phyloP scores from a whole-genome alignment of 1,284 basidiomycete genomes.

The Kwoniella shivajii region DNA sequence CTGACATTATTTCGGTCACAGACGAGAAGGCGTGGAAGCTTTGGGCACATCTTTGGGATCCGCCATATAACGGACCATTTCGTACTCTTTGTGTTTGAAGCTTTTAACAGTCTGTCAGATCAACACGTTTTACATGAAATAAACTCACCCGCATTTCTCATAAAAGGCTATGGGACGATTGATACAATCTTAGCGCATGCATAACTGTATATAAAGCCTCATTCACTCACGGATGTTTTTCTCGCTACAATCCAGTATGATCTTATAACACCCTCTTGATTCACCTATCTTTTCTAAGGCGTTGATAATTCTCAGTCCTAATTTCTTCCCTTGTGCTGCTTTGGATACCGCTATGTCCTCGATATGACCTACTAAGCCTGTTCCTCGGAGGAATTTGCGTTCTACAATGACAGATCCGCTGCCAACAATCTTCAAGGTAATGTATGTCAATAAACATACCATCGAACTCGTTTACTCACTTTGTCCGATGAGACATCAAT shows the following conservation, averaged over 20 bases:
- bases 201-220: neutral
- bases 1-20: too few species aligned
- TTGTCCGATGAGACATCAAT: constrained; percentile 71
- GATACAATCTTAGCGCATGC: neutral
- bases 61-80: constrained; percentile 68
- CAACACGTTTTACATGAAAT: neutral
- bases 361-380: constrained; percentile 87
- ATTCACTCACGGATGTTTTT: constrained; percentile 77
- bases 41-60: constrained; percentile 17
- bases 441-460: neutral
- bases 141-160: constrained; percentile 77
- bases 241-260: constrained; percentile 87
- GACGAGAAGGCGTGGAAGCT: constrained; percentile 11
- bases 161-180: constrained; percentile 74
- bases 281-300: constrained; percentile 78
- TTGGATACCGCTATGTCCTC: constrained; percentile 96
- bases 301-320: constrained; percentile 84
- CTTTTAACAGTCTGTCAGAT: constrained; percentile 18
- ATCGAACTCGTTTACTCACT: constrained; percentile 17
- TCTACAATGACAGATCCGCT: constrained; percentile 86
- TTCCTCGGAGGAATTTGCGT: constrained; percentile 84
- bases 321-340: constrained; percentile 77
- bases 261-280: constrained; percentile 84
- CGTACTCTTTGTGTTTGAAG: constrained; percentile 80
- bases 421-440: constrained; percentile 77